These are phyloP conservation scores for Phytophthora constricta DNA, from an alignment of 352 stramenopile species.

Conservation along the genomic window DNA sequence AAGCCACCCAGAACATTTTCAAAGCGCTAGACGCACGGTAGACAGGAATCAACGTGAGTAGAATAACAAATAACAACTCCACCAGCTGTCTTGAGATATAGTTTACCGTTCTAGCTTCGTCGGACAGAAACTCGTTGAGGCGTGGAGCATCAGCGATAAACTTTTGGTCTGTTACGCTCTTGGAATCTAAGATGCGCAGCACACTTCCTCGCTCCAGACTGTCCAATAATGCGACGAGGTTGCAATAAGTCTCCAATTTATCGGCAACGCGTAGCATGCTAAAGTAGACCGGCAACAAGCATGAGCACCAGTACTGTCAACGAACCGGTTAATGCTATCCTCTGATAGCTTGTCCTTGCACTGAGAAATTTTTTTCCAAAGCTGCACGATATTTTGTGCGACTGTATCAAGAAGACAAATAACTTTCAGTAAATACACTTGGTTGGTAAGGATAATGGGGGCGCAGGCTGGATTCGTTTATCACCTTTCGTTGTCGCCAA, in stretches of 20 bases:
- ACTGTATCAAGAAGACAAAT: conserved; percentile 33
- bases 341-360: conserved; percentile 71
- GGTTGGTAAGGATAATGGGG: neutral
- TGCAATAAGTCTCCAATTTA: neutral
- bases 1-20: conserved; percentile 66
- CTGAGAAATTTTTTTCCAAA: conserved; percentile 70
- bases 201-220: conserved; percentile 86
- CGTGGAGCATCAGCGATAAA: conserved; percentile 72
- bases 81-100: neutral
- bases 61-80: neutral
- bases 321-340: conserved; percentile 77
- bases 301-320: conserved; percentile 4
- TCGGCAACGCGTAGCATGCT: neutral
- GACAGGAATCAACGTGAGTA: conserved; percentile 8
- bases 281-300: neutral
- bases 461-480: neutral
- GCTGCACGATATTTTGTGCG: conserved; percentile 71
- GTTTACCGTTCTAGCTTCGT: conserved; percentile 54
- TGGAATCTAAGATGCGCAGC: conserved; percentile 88
- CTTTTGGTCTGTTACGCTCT: conserved; percentile 72
- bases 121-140: conserved; percentile 70
- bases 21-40: conserved; percentile 61
- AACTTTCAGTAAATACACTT: neutral
- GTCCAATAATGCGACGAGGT: neutral
- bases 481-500: conserved; percentile 83